phyloP scores from a whole-genome alignment of 2,329 filamentous ascomycete genomes.

The Colletotrichum melonis region DNA sequence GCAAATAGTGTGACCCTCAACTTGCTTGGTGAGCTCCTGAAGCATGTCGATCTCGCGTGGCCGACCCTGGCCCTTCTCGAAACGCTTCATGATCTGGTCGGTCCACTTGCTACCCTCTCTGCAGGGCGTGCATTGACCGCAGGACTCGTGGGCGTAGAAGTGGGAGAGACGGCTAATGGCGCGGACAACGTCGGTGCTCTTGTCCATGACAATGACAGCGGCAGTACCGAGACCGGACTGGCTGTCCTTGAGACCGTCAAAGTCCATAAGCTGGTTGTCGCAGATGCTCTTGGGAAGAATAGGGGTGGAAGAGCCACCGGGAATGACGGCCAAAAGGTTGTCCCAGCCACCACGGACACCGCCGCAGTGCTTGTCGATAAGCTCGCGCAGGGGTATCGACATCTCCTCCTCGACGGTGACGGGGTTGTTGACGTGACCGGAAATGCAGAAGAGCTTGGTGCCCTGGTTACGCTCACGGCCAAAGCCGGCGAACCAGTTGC shows the following conservation, averaged over 20 bases:
- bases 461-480: slow-evolving; percentile 96
- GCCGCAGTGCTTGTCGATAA: slow-evolving; percentile 98
- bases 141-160: slow-evolving; percentile 99
- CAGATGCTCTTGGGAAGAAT: slow-evolving; percentile 91
- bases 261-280: slow-evolving; percentile 98
- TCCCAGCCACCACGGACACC: slow-evolving; percentile 98
- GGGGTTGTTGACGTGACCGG: slow-evolving; percentile 98
- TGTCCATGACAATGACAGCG: slow-evolving; percentile 99
- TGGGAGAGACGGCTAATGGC: slow-evolving; percentile 92
- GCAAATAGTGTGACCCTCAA: slow-evolving; percentile 99
- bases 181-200: slow-evolving; percentile 94
- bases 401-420: slow-evolving; percentile 99
- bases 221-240: slow-evolving; percentile 98
- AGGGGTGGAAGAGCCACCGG: slow-evolving; percentile 95
- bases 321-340: slow-evolving; percentile 94
- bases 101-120: slow-evolving; percentile 99
- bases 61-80: slow-evolving; percentile 90
- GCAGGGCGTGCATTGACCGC: slow-evolving; percentile 99
- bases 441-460: slow-evolving; percentile 99
- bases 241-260: slow-evolving; percentile 96
- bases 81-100: slow-evolving; percentile 97
- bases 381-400: slow-evolving; percentile 94
- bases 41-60: slow-evolving; percentile 99
- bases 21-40: slow-evolving; percentile 98
- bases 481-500: slow-evolving; percentile 92